Evolutionary conservation across 2,329 filamentous ascomycete species (phyloP).

Genomic region (Blastomyces silverae): DNA sequence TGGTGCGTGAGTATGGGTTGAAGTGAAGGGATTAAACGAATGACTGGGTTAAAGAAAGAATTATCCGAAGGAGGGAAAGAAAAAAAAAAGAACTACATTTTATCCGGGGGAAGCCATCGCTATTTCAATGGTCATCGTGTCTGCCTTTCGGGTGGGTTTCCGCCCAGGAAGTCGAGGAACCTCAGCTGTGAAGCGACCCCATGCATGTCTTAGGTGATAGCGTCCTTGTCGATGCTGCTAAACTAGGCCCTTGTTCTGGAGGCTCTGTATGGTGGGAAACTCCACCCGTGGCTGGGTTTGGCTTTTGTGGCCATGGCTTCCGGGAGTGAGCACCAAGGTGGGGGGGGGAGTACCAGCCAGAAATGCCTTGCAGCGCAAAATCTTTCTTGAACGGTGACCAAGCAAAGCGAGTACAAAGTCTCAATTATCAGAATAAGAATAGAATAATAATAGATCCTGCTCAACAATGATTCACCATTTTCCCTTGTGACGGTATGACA

Average conservation of each 20-base stretch:
- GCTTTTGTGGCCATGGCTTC: slow-evolving; percentile 2
- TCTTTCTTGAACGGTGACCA: background rate
- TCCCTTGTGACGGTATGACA: background rate
- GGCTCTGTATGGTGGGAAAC: background rate
- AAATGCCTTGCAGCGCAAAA: background rate
- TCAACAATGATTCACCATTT: slow-evolving; percentile 10
- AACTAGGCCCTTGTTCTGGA: slow-evolving; percentile 4
- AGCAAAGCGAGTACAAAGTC: background rate
- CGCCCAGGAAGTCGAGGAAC: background rate
- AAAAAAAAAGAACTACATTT: background rate
- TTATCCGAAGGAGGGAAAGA: background rate
- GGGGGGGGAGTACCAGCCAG: background rate
- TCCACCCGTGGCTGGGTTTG: slow-evolving; percentile 8
- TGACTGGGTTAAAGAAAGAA: slow-evolving; percentile 10
- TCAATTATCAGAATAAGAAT: background rate
- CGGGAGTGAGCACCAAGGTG: background rate
- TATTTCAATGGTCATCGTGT: background rate
- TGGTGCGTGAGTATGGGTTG: background rate
- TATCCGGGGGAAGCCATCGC: background rate
- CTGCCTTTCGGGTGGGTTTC: background rate
- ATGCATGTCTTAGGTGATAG: slow-evolving; percentile 12
- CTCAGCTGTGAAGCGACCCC: background rate
- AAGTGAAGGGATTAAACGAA: slow-evolving; percentile 4
- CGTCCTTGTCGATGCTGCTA: background rate
- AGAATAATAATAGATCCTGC: background rate